Conservation (phyloP, 208 protist species). For the Leishmania guyanensis region DNA sequence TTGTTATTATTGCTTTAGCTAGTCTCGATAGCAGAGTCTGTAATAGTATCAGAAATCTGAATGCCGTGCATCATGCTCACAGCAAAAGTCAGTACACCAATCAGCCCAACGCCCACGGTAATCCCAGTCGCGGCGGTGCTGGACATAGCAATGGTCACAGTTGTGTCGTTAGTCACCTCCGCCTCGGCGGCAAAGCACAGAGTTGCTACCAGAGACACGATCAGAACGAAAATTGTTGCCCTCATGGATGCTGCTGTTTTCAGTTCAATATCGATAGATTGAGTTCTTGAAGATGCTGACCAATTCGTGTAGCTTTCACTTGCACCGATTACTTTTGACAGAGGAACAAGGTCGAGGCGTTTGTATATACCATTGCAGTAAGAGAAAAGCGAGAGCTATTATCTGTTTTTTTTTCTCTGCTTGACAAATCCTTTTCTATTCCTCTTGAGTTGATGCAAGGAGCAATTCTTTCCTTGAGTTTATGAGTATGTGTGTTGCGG, state of each 20-base stretch:
- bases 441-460: background rate
- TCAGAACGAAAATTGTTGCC: constrained; percentile 6
- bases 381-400: background rate
- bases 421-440: background rate
- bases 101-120: constrained; percentile 56
- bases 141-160: constrained; percentile 68
- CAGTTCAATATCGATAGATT: background rate
- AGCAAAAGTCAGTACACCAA: constrained; percentile 65
- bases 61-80: constrained; percentile 81
- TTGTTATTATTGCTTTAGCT: constrained; percentile 1
- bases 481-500: background rate
- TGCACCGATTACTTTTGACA: background rate
- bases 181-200: constrained; percentile 10
- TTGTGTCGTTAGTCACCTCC: constrained; percentile 16
- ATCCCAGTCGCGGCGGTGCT: constrained; percentile 64
- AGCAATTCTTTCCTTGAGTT: background rate
- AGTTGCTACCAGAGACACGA: constrained; percentile 22
- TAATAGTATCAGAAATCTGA: constrained; percentile 65
- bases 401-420: background rate
- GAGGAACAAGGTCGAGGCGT: background rate
- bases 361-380: background rate
- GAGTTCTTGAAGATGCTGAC: background rate
- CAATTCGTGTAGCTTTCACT: background rate
- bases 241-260: background rate
- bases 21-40: constrained; percentile 21